Conservation (phyloP, 208 protist species). For the Leishmania arabica region DNA sequence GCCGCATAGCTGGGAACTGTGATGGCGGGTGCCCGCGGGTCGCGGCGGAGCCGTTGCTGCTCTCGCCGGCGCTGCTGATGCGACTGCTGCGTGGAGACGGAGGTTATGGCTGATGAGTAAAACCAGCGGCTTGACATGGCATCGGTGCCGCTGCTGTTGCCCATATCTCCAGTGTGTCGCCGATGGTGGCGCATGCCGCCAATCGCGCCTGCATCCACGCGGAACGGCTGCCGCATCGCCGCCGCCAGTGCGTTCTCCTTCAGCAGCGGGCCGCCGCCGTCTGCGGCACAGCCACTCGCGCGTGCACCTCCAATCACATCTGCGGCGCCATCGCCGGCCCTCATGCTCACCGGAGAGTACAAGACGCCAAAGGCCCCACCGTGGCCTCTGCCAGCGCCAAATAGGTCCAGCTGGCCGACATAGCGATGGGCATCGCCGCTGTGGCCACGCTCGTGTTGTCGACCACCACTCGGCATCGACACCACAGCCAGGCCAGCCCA, state of each 20-base stretch:
- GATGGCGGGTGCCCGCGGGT: slow-evolving; percentile 16
- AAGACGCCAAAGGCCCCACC: not conserved
- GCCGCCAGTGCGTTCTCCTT: slow-evolving; percentile 49
- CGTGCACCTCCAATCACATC: not conserved
- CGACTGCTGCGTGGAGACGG: slow-evolving; percentile 16
- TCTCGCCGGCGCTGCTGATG: slow-evolving; percentile 2
- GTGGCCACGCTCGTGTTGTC: slow-evolving; percentile 27
- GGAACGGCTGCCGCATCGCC: slow-evolving; percentile 41
- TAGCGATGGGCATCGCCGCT: not conserved
- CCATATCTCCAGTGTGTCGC: not conserved
- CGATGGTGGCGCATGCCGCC: slow-evolving; percentile 1
- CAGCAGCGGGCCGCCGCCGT: slow-evolving; percentile 15
- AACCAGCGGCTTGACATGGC: slow-evolving; percentile 18
- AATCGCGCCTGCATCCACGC: not conserved
- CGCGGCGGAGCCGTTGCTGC: slow-evolving; percentile 4
- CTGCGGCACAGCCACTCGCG: not conserved
- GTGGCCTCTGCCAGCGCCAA: not conserved
- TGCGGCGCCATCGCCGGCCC: not conserved
- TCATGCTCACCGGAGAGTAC: not conserved
- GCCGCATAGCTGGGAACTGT: slow-evolving; percentile 32
- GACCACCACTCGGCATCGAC: slow-evolving; percentile 6
- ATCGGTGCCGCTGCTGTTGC: slow-evolving; percentile 1
- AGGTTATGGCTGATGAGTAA: slow-evolving; percentile 9
- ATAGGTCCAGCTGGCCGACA: not conserved
- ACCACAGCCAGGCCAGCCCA: slow-evolving; percentile 28